Percentiles rank a stretch among this genome's conserved stretches.
Evolutionary conservation across 108 stramenopile genomes (phyloP).

Genomic region (Nitzschia putrida): DNA sequence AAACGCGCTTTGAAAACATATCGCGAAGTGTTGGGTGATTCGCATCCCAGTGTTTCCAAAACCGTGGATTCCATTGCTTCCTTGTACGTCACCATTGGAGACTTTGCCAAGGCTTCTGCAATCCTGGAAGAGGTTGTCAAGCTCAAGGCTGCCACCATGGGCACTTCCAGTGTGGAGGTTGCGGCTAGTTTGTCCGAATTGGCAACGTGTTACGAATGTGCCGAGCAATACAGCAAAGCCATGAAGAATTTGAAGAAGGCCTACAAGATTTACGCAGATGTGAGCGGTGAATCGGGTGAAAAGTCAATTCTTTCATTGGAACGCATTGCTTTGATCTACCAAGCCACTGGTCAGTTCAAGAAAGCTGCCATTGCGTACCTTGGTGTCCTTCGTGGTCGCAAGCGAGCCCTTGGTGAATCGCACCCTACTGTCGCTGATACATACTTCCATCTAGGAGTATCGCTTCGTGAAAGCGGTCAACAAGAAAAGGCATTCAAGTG

Average conservation of each 20-base stretch:
- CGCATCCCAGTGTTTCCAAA: conserved; percentile 46
- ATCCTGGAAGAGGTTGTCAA: conserved; percentile 67
- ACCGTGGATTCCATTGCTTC: conserved; percentile 62
- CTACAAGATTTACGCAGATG: conserved; percentile 56
- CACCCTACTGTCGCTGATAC: conserved; percentile 53
- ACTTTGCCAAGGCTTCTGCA: conserved; percentile 55
- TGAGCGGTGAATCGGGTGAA: conserved; percentile 47
- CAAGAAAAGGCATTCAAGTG: conserved; percentile 64
- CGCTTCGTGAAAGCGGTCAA: conserved; percentile 51
- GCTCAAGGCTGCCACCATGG: conserved; percentile 57
- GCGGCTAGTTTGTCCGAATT: conserved; percentile 49
- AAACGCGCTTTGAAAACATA: conserved; percentile 59
- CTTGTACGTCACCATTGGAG: conserved; percentile 55
- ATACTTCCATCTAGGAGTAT: conserved; percentile 53
- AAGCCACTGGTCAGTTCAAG: conserved; percentile 51
- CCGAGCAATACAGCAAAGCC: conserved; percentile 51
- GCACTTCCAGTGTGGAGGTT: conserved; percentile 48
- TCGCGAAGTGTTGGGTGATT: conserved; percentile 54
- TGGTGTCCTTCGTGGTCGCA: conserved; percentile 55
- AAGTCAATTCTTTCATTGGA: conserved; percentile 46
- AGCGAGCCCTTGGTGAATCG: conserved; percentile 39
- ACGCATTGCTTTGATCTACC: conserved; percentile 52
- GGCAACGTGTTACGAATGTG: conserved; percentile 57
- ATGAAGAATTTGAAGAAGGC: conserved; percentile 65
- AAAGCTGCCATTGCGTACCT: conserved; percentile 59